Evolutionary conservation across 306 rosid species (phyloP).

Genomic region (Fagus sylvatica): DNA sequence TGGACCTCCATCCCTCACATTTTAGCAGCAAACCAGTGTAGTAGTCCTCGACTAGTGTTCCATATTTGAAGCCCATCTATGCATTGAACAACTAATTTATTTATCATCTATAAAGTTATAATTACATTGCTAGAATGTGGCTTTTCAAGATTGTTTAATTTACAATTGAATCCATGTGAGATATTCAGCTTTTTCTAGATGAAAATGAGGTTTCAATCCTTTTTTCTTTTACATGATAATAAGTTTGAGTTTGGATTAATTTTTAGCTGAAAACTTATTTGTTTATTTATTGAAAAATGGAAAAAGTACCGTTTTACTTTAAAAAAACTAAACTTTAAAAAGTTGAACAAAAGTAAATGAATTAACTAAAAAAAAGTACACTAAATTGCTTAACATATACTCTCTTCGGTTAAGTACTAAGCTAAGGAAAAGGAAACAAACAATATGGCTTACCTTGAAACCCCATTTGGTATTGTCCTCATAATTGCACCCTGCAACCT

Average conservation of each 20-base stretch:
- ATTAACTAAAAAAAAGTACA: no score
- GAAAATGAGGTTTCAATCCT: no score
- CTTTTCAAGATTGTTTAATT: not conserved
- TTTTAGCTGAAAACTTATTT: no score
- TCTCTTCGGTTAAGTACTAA: not conserved
- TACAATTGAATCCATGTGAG: not conserved
- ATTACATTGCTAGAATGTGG: no score
- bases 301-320: no score
- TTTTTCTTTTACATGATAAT: no score
- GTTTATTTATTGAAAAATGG: no score
- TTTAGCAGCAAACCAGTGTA: conserved; percentile 21
- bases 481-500: conserved; percentile 34
- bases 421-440: not conserved
- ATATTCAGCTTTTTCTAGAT: not conserved
- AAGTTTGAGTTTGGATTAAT: no score
- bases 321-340: no score
- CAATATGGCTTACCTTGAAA: conserved; percentile 24
- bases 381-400: no score
- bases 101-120: not conserved
- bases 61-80: conserved; percentile 43
- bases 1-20: conserved; percentile 41
- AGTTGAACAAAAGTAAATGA: no score
- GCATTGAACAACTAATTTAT: no score
- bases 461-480: conserved; percentile 47
- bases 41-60: conserved; percentile 41